Percentiles rank a stretch among this genome's conserved stretches.
phyloP scores from a whole-genome alignment of 2,329 filamentous ascomycete species.

The Hypoxylon sp. region DNA sequence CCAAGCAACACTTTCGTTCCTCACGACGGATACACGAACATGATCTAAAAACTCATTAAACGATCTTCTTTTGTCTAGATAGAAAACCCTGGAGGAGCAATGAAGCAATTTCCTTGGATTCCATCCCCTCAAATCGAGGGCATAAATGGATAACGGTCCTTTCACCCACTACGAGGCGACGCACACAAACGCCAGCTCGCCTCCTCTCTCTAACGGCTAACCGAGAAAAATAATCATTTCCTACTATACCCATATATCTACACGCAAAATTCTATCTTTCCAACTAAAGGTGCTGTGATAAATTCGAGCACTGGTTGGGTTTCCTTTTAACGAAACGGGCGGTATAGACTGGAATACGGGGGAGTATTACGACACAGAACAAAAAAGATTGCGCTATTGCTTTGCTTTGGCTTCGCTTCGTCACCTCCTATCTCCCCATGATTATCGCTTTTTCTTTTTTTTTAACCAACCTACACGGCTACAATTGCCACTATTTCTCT shows the following conservation, averaged over 20 bases:
- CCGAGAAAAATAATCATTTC: constrained; percentile 27
- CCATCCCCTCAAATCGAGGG: constrained; percentile 37
- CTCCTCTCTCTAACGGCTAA: constrained; percentile 29
- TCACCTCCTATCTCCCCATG: constrained; percentile 6
- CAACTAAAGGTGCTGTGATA: constrained; percentile 33
- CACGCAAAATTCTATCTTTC: constrained; percentile 19
- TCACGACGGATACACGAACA: constrained; percentile 58
- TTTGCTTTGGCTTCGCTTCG: constrained; percentile 39
- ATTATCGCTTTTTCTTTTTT: neutral
- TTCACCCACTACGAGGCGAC: constrained; percentile 29
- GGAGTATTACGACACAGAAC: constrained; percentile 34
- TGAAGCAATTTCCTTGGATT: constrained; percentile 45
- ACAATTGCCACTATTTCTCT: constrained; percentile 25
- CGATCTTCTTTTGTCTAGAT: constrained; percentile 40
- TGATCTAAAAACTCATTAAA: constrained; percentile 55
- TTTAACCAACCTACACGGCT: constrained; percentile 20
- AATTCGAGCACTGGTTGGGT: constrained; percentile 30
- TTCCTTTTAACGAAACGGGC: constrained; percentile 27
- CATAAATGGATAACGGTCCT: constrained; percentile 47
- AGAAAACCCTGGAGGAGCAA: constrained; percentile 43
- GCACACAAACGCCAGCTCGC: constrained; percentile 28
- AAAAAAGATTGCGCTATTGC: constrained; percentile 32
- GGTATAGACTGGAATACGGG: constrained; percentile 32
- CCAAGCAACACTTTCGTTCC: constrained; percentile 51
- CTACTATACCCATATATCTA: constrained; percentile 36